Conservation (phyloP, 2,329 filamentous ascomycete species). For the Penicillium sp. region DNA sequence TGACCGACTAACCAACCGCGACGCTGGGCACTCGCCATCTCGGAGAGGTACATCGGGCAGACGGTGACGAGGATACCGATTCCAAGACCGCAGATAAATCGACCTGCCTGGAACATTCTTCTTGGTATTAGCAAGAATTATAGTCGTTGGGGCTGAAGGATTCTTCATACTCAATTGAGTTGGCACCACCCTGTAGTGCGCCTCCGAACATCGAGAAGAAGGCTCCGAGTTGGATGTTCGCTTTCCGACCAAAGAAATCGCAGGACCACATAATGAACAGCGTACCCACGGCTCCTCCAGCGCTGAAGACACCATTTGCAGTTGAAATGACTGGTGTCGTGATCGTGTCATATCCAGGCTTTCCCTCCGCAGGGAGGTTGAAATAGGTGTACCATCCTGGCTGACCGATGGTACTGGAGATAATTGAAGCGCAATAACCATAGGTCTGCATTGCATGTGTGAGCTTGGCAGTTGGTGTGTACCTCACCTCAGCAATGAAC, state of each 20-base stretch:
- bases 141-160: neutral
- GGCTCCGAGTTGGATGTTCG: conserved; percentile 53
- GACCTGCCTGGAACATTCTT: conserved; percentile 52
- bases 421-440: conserved; percentile 57
- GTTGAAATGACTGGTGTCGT: conserved; percentile 55
- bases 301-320: conserved; percentile 55
- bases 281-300: conserved; percentile 53
- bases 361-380: conserved; percentile 48
- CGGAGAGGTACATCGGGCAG: conserved; percentile 52
- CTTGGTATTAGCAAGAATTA: conserved; percentile 7
- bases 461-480: neutral
- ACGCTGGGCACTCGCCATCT: conserved; percentile 45
- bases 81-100: conserved; percentile 48
- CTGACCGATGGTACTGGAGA: conserved; percentile 58
- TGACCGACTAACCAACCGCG: conserved; percentile 53
- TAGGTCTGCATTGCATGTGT: conserved; percentile 46
- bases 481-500: neutral
- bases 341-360: conserved; percentile 50
- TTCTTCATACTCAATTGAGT: conserved; percentile 44
- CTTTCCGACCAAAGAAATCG: conserved; percentile 49
- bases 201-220: conserved; percentile 52
- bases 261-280: conserved; percentile 58
- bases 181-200: conserved; percentile 52
- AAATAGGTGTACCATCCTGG: conserved; percentile 59
- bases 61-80: conserved; percentile 50